Conservation (phyloP, 2,329 filamentous ascomycete genomes). For the Arthroderma sp. region DNA sequence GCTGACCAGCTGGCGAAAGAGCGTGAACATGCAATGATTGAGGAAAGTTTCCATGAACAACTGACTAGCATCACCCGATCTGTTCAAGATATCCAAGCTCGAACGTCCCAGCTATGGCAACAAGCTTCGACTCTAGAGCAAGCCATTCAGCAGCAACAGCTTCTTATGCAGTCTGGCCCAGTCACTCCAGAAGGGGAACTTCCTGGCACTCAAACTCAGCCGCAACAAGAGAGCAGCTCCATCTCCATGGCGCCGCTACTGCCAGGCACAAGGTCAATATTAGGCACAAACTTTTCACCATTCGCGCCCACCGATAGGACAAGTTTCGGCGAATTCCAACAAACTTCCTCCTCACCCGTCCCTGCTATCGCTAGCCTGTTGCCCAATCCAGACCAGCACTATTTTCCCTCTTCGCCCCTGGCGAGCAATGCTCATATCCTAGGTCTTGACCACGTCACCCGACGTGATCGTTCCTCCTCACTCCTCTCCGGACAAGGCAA, state of each 20-base stretch:
- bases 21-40: conserved; percentile 32
- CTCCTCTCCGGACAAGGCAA: conserved; percentile 29
- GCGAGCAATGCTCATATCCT: conserved; percentile 21
- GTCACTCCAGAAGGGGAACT: conserved; percentile 49
- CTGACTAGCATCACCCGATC: conserved; percentile 29
- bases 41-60: conserved; percentile 31
- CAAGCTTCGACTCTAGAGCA: conserved; percentile 32
- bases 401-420: conserved; percentile 18
- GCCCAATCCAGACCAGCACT: conserved; percentile 21
- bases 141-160: conserved; percentile 32
- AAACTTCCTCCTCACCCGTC: conserved; percentile 22
- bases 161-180: conserved; percentile 30
- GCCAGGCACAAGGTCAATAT: conserved; percentile 20
- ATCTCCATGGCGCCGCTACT: conserved; percentile 17
- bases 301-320: conserved; percentile 17
- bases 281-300: conserved; percentile 24
- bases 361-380: conserved; percentile 21
- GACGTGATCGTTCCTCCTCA: conserved; percentile 30
- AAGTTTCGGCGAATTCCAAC: conserved; percentile 16
- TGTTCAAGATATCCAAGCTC: conserved; percentile 31
- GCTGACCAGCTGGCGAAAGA: conserved; percentile 35
- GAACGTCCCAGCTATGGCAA: conserved; percentile 31
- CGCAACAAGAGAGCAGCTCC: conserved; percentile 1
- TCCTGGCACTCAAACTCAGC: conserved; percentile 36
- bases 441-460: conserved; percentile 17